Evolutionary conservation across 768 basidiomycete genomes (phyloP).

Genomic region (Rhizopogon vulgaris): DNA sequence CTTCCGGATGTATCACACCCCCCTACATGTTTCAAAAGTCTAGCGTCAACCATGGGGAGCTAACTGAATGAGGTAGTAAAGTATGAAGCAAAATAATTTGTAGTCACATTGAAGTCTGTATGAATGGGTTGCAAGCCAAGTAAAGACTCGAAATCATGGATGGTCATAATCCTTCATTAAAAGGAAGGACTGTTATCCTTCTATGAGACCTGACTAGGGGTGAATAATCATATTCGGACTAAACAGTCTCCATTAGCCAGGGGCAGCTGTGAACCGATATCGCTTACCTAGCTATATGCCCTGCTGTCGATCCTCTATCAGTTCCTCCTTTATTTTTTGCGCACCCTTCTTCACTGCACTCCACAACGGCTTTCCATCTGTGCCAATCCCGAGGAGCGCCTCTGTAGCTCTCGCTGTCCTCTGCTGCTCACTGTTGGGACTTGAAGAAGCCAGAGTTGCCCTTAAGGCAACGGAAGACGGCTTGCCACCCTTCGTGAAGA

Average conservation of each 20-base stretch:
- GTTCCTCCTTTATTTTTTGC: conserved; percentile 12
- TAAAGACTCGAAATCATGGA: neutral
- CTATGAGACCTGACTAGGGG: too few relatives aligned
- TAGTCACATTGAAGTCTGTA: neutral
- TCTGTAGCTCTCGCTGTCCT: conserved; percentile 20
- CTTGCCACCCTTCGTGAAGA: conserved; percentile 17
- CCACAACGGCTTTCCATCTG: conserved; percentile 27
- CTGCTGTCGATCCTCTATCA: conserved; percentile 9
- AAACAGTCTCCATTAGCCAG: too few relatives aligned
- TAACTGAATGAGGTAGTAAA: neutral
- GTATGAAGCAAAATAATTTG: neutral
- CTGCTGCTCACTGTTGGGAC: conserved; percentile 6
- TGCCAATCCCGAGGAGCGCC: conserved; percentile 22
- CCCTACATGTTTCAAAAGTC: neutral
- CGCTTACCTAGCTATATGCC: neutral
- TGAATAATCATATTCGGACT: neutral
- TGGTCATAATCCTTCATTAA: too few relatives aligned
- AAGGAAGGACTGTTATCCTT: too few relatives aligned
- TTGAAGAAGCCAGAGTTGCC: neutral
- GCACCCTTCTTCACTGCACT: conserved; percentile 24
- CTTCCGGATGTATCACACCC: too few relatives aligned
- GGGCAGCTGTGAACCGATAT: neutral
- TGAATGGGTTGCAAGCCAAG: neutral
- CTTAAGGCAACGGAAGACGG: neutral
- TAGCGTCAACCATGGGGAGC: neutral